Evolutionary conservation across 1,284 basidiomycete species (phyloP).

Genomic region (Tremellales sp.): DNA sequence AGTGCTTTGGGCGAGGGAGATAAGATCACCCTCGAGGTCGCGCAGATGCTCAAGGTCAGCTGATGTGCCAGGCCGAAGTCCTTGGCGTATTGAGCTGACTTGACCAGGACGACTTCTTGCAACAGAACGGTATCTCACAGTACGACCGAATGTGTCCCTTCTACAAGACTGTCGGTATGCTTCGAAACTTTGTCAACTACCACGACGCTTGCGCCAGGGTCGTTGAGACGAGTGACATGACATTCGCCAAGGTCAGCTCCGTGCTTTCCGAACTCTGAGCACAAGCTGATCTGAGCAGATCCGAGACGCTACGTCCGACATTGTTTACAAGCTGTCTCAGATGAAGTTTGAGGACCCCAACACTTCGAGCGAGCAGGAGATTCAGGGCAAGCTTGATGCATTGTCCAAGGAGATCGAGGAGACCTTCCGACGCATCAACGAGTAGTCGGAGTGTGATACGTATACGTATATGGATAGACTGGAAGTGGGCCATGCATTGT

Average conservation of each 20-base stretch:
- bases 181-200: conserved; percentile 93
- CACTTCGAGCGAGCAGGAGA: conserved; percentile 74
- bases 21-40: conserved; percentile 98
- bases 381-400: conserved; percentile 73
- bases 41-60: conserved; percentile 74
- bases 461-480: too few relatives aligned
- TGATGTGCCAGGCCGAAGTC: conserved; percentile 18
- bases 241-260: conserved; percentile 65
- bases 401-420: conserved; percentile 80
- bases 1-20: conserved; percentile 94
- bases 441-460: conserved; percentile 51
- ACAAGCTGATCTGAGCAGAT: conserved; percentile 50
- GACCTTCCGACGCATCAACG: conserved; percentile 78
- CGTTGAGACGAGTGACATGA: conserved; percentile 77
- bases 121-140: conserved; percentile 98
- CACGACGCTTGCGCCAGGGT: conserved; percentile 80
- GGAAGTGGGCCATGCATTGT: too few relatives aligned
- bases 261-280: not conserved
- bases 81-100: conserved; percentile 2
- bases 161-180: conserved; percentile 96
- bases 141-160: conserved; percentile 97
- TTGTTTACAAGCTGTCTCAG: conserved; percentile 94
- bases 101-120: conserved; percentile 96
- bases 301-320: conserved; percentile 78
- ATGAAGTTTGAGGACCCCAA: conserved; percentile 86